A percentile compares a stretch with the other conserved stretches of the same genome.
phyloP scores from a whole-genome alignment of 768 basidiomycete genomes.

The Suillus hirtellus region DNA sequence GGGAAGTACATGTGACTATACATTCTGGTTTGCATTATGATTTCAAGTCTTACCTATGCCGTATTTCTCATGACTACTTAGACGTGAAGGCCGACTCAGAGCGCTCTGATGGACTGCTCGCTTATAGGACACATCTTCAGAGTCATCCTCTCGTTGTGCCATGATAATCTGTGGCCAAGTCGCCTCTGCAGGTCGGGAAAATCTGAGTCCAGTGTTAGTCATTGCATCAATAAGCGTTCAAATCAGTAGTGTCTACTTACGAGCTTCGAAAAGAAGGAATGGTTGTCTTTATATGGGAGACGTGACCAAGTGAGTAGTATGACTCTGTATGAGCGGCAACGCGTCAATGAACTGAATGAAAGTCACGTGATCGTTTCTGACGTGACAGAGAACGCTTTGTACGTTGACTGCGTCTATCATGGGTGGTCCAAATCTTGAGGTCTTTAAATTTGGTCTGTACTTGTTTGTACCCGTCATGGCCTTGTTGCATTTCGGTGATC shows the following conservation, averaged over 20 bases:
- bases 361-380: conserved; percentile 1
- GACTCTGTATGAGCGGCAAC: neutral
- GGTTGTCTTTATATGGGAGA: neutral
- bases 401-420: conserved; percentile 31
- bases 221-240: neutral
- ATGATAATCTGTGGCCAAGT: neutral
- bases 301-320: neutral
- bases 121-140: neutral
- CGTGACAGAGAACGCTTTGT: neutral
- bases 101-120: neutral
- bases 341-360: neutral
- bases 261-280: neutral
- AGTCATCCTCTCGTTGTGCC: neutral
- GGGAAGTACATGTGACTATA: neutral
- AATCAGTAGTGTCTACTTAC: neutral
- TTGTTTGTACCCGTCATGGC: conserved; percentile 82
- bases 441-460: conserved; percentile 88
- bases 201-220: neutral
- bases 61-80: neutral
- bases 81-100: neutral
- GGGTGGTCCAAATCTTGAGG: conserved; percentile 82
- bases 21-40: neutral
- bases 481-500: conserved; percentile 84
- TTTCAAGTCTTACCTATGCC: neutral
- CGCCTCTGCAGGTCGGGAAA: neutral